These are phyloP conservation scores for Exophiala sp. DNA, from an alignment of 2,329 filamentous ascomycete species.

Conservation along the genomic window DNA sequence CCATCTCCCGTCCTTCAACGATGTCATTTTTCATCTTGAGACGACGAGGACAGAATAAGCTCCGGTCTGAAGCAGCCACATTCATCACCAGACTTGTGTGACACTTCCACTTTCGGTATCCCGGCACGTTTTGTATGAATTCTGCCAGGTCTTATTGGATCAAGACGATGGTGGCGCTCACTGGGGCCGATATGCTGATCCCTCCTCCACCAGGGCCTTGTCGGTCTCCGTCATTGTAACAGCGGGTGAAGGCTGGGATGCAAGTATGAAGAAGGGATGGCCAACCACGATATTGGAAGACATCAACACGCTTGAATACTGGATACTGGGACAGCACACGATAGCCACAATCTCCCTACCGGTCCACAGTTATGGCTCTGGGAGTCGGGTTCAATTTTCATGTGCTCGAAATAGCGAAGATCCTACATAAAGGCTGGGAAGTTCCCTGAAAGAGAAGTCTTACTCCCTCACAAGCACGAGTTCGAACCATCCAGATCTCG, in stretches of 20 bases:
- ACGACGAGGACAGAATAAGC: not conserved
- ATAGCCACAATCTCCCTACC: not conserved
- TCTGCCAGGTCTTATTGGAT: not conserved
- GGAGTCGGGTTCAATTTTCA: not conserved
- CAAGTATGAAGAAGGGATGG: not conserved
- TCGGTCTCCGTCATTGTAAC: not conserved
- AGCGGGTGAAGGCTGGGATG: not conserved
- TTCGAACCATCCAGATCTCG: not conserved
- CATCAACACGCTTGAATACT: not conserved
- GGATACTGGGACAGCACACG: not conserved
- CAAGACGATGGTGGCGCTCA: not conserved
- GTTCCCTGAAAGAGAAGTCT: not conserved
- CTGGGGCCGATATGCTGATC: not conserved
- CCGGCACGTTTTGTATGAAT: not conserved
- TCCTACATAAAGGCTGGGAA: slow-evolving; percentile 3
- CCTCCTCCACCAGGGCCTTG: slow-evolving; percentile 1
- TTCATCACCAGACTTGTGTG: not conserved
- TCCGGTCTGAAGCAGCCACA: not conserved
- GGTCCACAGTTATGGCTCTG: slow-evolving; percentile 1
- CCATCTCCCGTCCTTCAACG: not conserved
- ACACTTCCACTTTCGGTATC: not conserved
- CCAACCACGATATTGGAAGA: not conserved
- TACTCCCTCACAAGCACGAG: not conserved
- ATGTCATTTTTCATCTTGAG: not conserved
- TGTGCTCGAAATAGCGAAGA: not conserved